Evolutionary conservation across 2,329 filamentous ascomycete species (phyloP).

Genomic region (Chaetomiaceae sp.): DNA sequence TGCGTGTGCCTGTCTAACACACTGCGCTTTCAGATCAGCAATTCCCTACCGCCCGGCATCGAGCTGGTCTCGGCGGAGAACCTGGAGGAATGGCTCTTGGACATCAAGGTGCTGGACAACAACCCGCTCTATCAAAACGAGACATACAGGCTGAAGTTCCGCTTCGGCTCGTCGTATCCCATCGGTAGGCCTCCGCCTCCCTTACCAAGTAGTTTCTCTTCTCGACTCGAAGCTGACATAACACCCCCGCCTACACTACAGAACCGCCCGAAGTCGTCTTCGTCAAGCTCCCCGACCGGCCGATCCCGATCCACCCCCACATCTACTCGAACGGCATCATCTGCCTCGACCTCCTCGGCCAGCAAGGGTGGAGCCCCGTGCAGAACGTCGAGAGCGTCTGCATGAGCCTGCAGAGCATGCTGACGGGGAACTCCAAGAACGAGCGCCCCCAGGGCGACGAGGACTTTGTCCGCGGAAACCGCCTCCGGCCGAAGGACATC

Average conservation of each 20-base stretch:
- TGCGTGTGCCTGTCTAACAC: not conserved
- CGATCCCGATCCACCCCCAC: constrained; percentile 92
- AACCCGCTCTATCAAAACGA: constrained; percentile 84
- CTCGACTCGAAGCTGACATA: too few relatives aligned
- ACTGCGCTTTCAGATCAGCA: constrained; percentile 44
- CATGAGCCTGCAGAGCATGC: constrained; percentile 97
- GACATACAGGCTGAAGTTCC: constrained; percentile 80
- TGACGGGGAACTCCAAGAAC: constrained; percentile 89
- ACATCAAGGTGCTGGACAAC: constrained; percentile 82
- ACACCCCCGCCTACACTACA: too few relatives aligned
- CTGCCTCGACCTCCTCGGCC: constrained; percentile 85
- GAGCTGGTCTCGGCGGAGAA: constrained; percentile 74
- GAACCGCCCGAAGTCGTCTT: constrained; percentile 96
- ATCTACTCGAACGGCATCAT: constrained; percentile 99
- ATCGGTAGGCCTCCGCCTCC: constrained; percentile 58
- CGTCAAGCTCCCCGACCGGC: constrained; percentile 56
- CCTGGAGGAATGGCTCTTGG: constrained; percentile 85
- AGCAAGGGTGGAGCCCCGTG: constrained; percentile 89
- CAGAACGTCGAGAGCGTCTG: constrained; percentile 96
- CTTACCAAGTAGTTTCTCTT: too few relatives aligned
- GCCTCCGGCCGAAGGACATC: constrained; percentile 77
- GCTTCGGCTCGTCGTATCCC: constrained; percentile 77
- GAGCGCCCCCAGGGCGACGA: constrained; percentile 87
- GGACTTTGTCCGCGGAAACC: constrained; percentile 79
- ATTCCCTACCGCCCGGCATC: constrained; percentile 63